Conservation (phyloP, 2,329 filamentous ascomycete species). For the Epichloe aotearoae region DNA sequence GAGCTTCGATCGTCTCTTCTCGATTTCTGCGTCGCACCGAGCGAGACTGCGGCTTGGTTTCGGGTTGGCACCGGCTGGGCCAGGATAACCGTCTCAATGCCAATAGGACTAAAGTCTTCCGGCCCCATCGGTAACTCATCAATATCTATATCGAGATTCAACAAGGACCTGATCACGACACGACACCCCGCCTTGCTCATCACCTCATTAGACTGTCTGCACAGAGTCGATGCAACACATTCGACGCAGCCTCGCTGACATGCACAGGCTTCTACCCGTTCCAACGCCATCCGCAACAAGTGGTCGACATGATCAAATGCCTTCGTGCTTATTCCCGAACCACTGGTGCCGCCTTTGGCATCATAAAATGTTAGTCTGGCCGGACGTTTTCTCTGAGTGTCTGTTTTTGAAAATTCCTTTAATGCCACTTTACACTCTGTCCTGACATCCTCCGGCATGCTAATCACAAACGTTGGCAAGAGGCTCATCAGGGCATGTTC, state of each 20-base stretch:
- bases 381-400: constrained; percentile 64
- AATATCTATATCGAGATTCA: constrained; percentile 68
- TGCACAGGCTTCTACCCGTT: constrained; percentile 60
- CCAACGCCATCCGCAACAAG: constrained; percentile 61
- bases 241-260: constrained; percentile 77
- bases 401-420: constrained; percentile 70
- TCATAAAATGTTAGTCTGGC: constrained; percentile 91
- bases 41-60: neutral
- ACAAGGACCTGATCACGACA: constrained; percentile 64
- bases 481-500: constrained; percentile 82
- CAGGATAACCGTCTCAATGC: constrained; percentile 70
- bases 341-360: constrained; percentile 73
- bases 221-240: constrained; percentile 75
- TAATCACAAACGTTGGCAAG: constrained; percentile 83
- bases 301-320: constrained; percentile 86
- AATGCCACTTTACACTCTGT: constrained; percentile 85
- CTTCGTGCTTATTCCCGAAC: constrained; percentile 78
- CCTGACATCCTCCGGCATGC: constrained; percentile 77
- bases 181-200: constrained; percentile 84
- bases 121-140: constrained; percentile 78
- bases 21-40: neutral
- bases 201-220: constrained; percentile 76
- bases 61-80: constrained; percentile 49
- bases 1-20: constrained; percentile 4
- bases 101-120: constrained; percentile 53